Base-by-base conservation (phyloP, 2,329 filamentous ascomycete species). In the Diaporthe vexans region DNA sequence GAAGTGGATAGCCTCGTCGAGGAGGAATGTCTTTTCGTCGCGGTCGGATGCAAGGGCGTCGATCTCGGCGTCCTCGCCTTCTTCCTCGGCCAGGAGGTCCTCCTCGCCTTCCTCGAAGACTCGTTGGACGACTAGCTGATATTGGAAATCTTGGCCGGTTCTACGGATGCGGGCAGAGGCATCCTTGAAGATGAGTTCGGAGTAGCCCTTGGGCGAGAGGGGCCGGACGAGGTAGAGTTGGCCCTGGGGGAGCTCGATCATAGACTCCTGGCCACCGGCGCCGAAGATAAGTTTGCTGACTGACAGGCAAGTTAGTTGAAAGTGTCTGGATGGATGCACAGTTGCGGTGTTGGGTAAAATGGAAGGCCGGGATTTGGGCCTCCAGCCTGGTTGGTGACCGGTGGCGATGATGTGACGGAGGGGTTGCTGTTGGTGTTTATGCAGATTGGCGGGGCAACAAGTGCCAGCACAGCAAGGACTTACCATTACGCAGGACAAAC, bases 131-230 rank as follows among this genome's bases (percentile, higher is more conserved):
- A 98, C 96, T 17, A 99, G 94, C 83, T 99, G 97, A 83, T 98
- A 99, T 81, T 99, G 95, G 81, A 94, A 98, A 71, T 98, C 95
- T 82, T 98, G 95, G 26, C 94, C 95, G 21, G 97, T 98, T 77
- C 94, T 92, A 77, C 97, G 93, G 81, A 99, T 97, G 77, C 93
- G 95, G 71, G 96, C 95, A 61, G 95, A 94, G 52, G 95, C 94
- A 91, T 99, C 97, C 84, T 97, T 98, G 89, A 98, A 99, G 84
- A 99, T 97, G 82, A 98, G 95, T 84, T 99, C 97, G 1, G 96
- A 98, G 83, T 98, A 98, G 78, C 97, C 97, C 84, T 99, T 99
- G 73, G 96, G 95, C 10, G 96, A 98, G 67, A 95, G 91, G 15
- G 97, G 97, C 79, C 97, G 94, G 79, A 99, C 97, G 78, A 99